Evolutionary conservation across 768 basidiomycete genomes (phyloP).

Genomic region (Leccinum disarticulatum): DNA sequence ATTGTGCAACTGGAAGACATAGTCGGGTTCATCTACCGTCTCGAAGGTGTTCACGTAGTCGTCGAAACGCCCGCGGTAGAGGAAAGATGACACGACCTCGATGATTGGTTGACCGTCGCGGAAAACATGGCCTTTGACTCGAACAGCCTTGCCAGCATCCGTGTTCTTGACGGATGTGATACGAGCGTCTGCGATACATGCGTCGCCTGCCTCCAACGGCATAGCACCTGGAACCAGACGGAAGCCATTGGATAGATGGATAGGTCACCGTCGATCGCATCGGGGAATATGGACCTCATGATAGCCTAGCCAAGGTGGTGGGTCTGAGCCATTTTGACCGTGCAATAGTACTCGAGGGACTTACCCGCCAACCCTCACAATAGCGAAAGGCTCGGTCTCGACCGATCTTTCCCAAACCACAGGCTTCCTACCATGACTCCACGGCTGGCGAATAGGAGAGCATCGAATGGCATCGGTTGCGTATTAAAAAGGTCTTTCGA

Average conservation of each 20-base stretch:
- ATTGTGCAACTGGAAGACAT: slow-evolving; percentile 69
- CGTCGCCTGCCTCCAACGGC: slow-evolving; percentile 80
- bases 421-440: too few species aligned
- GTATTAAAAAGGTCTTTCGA: slow-evolving; percentile 74
- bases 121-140: slow-evolving; percentile 81
- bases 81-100: slow-evolving; percentile 92
- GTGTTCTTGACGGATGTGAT: slow-evolving; percentile 89
- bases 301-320: slow-evolving; percentile 67
- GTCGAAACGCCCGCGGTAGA: slow-evolving; percentile 91
- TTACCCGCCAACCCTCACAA: slow-evolving; percentile 96
- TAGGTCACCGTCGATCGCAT: slow-evolving; percentile 87
- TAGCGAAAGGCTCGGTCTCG: too few species aligned
- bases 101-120: slow-evolving; percentile 81
- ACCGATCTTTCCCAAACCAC: too few species aligned
- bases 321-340: slow-evolving; percentile 11
- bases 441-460: slow-evolving; percentile 92
- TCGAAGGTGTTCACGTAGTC: slow-evolving; percentile 98
- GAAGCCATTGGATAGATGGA: slow-evolving; percentile 98
- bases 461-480: slow-evolving; percentile 98
- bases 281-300: slow-evolving; percentile 97
- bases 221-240: slow-evolving; percentile 76
- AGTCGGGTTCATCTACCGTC: slow-evolving; percentile 85
- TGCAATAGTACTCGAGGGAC: slow-evolving; percentile 25
- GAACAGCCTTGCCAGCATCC: slow-evolving; percentile 91
- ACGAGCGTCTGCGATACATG: slow-evolving; percentile 85